Evolutionary conservation across 768 basidiomycete species (phyloP).

Genomic region (Melanogaster broomeanus): DNA sequence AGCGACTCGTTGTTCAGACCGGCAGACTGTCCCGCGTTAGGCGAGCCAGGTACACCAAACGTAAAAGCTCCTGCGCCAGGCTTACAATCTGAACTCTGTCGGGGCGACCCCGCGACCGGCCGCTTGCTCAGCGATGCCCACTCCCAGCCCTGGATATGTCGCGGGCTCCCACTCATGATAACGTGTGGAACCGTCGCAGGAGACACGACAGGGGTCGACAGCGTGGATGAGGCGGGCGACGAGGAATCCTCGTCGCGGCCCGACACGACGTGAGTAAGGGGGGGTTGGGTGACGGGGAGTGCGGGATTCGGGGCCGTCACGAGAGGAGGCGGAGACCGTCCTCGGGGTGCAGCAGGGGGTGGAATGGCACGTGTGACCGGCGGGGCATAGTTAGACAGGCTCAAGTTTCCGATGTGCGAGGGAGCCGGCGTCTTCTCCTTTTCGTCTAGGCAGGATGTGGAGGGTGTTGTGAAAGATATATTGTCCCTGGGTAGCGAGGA

Average conservation of each 20-base stretch:
- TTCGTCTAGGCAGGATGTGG: background rate
- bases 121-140: slow-evolving; percentile 16
- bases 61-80: slow-evolving; percentile 25
- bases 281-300: background rate
- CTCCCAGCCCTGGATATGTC: slow-evolving; percentile 21
- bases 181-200: slow-evolving; percentile 21
- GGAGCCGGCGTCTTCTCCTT: background rate
- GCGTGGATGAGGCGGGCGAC: slow-evolving; percentile 28
- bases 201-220: slow-evolving; percentile 25
- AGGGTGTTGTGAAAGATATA: background rate
- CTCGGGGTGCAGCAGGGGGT: background rate
- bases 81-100: background rate
- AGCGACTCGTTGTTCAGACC: slow-evolving; percentile 29
- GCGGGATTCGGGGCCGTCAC: background rate
- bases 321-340: background rate
- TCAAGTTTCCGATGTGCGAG: slow-evolving; percentile 23
- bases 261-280: background rate
- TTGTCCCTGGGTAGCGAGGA: background rate
- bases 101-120: background rate
- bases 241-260: slow-evolving; percentile 14
- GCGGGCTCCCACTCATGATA: slow-evolving; percentile 22
- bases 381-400: slow-evolving; percentile 35
- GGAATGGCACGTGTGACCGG: slow-evolving; percentile 15
- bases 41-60: background rate
- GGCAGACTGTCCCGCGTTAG: background rate